Percentiles rank a stretch among this genome's conserved stretches.
Evolutionary conservation across 2,329 filamentous ascomycete species (phyloP).

Genomic region (Sporothrix humicola): DNA sequence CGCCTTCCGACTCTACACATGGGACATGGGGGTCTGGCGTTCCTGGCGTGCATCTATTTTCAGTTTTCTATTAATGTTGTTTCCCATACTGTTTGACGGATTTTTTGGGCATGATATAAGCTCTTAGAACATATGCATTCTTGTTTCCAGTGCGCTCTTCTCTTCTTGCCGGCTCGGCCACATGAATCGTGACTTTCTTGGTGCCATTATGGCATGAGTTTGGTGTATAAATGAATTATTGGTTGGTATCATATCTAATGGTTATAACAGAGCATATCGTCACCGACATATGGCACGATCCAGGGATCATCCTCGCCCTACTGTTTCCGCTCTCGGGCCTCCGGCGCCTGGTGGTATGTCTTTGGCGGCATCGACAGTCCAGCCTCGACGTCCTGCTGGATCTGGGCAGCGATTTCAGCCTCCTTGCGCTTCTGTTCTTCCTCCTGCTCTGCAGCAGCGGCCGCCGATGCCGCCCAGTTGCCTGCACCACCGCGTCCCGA

Average conservation of each 20-base stretch:
- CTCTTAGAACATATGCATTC: neutral
- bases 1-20: slow-evolving; percentile 18
- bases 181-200: neutral
- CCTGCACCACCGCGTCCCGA: slow-evolving; percentile 64
- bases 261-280: neutral
- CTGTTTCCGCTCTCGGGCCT: slow-evolving; percentile 31
- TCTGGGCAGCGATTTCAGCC: slow-evolving; percentile 51
- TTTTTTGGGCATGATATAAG: neutral
- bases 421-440: slow-evolving; percentile 44
- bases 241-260: slow-evolving; percentile 25
- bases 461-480: slow-evolving; percentile 52
- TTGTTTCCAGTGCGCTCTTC: neutral
- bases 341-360: slow-evolving; percentile 46
- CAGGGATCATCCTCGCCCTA: neutral
- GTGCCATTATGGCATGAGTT: neutral
- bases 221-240: neutral
- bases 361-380: slow-evolving; percentile 55
- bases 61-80: slow-evolving; percentile 11
- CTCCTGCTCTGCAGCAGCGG: slow-evolving; percentile 41
- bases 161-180: neutral
- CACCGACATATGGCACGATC: neutral
- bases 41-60: slow-evolving; percentile 31
- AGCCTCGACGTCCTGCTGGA: slow-evolving; percentile 54
- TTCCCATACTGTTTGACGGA: slow-evolving; percentile 16
- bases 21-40: slow-evolving; percentile 31